Evolutionary conservation across 2,329 filamentous ascomycete species (phyloP), one percentile per base, ranked within the genome.

Genomic region (Sclerotinia minor): DNA sequence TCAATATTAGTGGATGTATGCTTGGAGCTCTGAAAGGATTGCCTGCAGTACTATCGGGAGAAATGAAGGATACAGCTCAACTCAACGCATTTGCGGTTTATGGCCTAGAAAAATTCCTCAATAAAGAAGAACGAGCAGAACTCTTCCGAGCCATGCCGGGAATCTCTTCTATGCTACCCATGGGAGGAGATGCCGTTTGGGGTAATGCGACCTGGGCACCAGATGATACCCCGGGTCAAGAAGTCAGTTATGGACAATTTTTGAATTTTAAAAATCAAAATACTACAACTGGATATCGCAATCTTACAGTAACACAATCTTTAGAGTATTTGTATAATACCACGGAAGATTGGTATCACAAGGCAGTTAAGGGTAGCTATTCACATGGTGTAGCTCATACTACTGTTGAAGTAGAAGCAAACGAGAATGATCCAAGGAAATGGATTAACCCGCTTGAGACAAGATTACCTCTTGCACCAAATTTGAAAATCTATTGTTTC

Each of bases 1-100:
- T 99, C 81, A 99, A 99, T 78, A 93, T 99, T 75, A 95, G 91
- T 72, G 95, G 95, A 7, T 99, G 94, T 79, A 97, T 99, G 94
- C 88, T 99, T 7, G 95, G 95, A 19, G 93, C 95, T 2, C 83
- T 93, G 68, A 99, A 99, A 80, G 94, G 91, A 68, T 81, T 98
- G 47, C 92, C 95, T 0, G 94, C 95, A 0, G 86, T 98, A 0
- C 83, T 99, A 1, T 97, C 94, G 0, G 95, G 95, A 41, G 95
- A 99, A 79, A 99, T 99, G 95, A 92, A 94, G 72, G 95, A 99
- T 76, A 99, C 95, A 0, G 95, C 94, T 0, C 95, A 98, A 78
- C 86, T 99, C 29, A 98, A 98, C 75, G 87, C 94, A 2, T 96
- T 98, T 78, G 95, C 95, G 11, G 94, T 99, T 1, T 98, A 98